Base-by-base conservation (phyloP, 2,329 filamentous ascomycete genomes). In the Fusarium sp. region DNA sequence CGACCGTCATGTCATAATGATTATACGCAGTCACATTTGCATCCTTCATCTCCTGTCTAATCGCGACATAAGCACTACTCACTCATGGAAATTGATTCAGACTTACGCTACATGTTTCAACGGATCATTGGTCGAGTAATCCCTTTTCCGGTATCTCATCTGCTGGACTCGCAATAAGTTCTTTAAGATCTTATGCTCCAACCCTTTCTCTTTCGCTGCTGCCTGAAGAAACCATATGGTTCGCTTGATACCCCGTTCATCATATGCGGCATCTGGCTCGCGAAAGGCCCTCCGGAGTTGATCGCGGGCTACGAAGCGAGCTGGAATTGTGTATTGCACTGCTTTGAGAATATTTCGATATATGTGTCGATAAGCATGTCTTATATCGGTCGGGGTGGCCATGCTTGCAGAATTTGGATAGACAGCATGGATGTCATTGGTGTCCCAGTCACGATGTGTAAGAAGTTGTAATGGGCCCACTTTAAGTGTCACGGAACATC, bases 131-230 rank as follows among this genome's bases (percentile, higher is more conserved):
- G 54, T n/a, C 72, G 66, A 59, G 41, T 42, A 70, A 30, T 47
- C 30, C 36, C 26, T 59, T 41, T 70, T 70, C 18, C 36, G 59
- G 38, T 44, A 70, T 58, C 77, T 71, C 51, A 66, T 62, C 54
- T 70, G 39, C 70, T 77, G 77, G 38, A 81, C 76, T 56, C 77
- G 66, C 79, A 94, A 77, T 54, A 96, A 80, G 73, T 92, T 95
- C 82, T 90, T 93, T 63, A 96, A 78, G 14, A 96, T 88, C 63
- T 83, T 87, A 80, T 95, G 92, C 84, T 96, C 94, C 38, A 94
- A 75, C 0, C 93, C 93, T 62, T 82, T 88, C 76, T 89, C 86
- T 70, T 82, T 85, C 3, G 89, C 87, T 8, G 94, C 94, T 45
- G 89, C 88, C 38, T 89, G 83, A 3, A 96, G 83, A 78, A 96